These are phyloP conservation scores for Penicillium cinerascens DNA, from an alignment of 495 filamentous ascomycete species.

Conservation along the genomic window DNA sequence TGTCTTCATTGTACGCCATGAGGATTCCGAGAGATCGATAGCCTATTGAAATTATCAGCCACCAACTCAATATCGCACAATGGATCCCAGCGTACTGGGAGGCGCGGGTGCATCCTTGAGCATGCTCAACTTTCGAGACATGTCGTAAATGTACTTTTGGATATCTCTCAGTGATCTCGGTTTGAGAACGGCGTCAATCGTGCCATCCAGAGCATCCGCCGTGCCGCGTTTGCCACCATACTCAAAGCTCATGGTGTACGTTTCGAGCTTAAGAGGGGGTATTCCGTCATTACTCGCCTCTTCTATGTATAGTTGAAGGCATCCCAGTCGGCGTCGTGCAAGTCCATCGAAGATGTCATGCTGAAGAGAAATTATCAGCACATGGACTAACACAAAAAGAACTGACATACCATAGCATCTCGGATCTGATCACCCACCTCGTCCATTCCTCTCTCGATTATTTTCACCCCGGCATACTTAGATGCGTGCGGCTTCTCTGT, in stretches of 20 bases:
- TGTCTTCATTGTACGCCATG: not conserved
- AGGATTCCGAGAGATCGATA: not conserved
- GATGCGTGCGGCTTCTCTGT: not conserved
- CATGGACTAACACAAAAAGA: not conserved
- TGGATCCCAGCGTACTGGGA: not conserved
- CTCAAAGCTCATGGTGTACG: conserved; percentile 6
- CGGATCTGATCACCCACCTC: not conserved
- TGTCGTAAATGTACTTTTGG: not conserved
- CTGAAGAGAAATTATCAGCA: not conserved
- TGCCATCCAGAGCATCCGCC: not conserved
- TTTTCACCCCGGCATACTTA: not conserved
- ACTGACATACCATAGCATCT: conserved; percentile 2
- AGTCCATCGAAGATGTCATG: not conserved
- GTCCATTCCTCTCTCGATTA: conserved; percentile 6
- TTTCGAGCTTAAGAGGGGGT: not conserved
- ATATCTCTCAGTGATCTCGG: not conserved
- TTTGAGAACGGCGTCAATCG: not conserved
- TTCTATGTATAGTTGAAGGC: not conserved
- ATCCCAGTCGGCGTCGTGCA: not conserved
- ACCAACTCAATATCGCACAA: not conserved
- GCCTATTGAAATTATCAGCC: not conserved
- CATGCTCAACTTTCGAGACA: not conserved
- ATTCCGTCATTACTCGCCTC: not conserved
- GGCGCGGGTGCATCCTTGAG: not conserved
- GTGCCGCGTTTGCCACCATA: not conserved